These are phyloP conservation scores for Cyberlindnera bimundalis DNA, from an alignment of 805 yeast genomes.

Conservation along the genomic window DNA sequence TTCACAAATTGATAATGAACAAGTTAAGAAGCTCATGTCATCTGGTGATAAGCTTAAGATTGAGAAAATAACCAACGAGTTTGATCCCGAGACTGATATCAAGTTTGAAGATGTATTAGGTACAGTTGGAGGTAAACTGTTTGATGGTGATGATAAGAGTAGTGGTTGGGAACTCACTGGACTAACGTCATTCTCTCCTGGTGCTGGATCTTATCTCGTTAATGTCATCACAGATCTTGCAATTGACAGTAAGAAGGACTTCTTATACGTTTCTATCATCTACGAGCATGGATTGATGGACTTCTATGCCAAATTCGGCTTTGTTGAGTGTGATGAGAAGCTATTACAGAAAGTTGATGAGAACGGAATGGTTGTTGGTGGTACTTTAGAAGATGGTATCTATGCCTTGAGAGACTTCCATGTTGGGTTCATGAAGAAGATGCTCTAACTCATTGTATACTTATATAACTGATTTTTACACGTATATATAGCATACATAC, in stretches of 20 bases:
- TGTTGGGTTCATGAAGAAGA: conserved; percentile 18
- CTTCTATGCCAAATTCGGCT: conserved; percentile 21
- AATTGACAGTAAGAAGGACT: neutral
- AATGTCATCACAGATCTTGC: conserved; percentile 5
- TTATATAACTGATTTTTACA: no score
- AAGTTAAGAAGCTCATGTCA: neutral
- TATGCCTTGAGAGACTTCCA: conserved; percentile 23
- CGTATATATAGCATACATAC: no score
- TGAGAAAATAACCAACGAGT: conserved; percentile 4
- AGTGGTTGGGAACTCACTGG: conserved; percentile 23
- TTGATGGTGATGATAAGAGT: neutral
- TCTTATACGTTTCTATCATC: conserved; percentile 18
- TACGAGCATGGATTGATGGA: conserved; percentile 19
- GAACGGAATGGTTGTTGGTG: conserved; percentile 20
- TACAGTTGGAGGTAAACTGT: conserved; percentile 17
- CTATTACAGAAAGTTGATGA: conserved; percentile 14
- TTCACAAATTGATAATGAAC: neutral
- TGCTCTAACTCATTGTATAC: conserved; percentile 2
- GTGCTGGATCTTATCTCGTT: conserved; percentile 21
- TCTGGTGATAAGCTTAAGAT: neutral
- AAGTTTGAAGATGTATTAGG: conserved; percentile 13
- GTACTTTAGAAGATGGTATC: conserved; percentile 19
- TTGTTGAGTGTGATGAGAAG: conserved; percentile 14
- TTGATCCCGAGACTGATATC: conserved; percentile 4
- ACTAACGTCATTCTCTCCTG: conserved; percentile 20